phyloP scores from a whole-genome alignment of 768 basidiomycete species.

The Tricholoma hemisulphureum region DNA sequence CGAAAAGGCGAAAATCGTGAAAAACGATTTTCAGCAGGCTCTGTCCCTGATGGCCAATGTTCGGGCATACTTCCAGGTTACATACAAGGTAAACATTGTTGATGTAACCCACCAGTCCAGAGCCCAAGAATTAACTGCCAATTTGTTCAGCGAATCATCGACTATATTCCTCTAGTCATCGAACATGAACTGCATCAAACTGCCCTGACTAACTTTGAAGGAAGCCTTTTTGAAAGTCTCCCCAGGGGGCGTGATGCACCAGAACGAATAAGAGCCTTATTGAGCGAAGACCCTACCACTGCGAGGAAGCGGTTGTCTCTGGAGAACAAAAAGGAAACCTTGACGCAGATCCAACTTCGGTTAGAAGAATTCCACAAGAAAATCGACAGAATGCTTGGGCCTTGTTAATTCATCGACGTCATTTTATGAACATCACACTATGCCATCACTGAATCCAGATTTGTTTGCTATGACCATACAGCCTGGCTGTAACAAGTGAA shows the following conservation, averaged over 20 bases:
- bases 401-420: neutral
- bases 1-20: neutral
- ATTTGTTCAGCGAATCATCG: neutral
- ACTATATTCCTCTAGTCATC: neutral
- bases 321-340: neutral
- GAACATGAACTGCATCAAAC: neutral
- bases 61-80: neutral
- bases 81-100: neutral
- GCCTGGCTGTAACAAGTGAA: too few relatives aligned
- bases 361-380: neutral
- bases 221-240: neutral
- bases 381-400: neutral
- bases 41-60: neutral
- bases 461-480: too few relatives aligned
- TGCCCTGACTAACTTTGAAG: neutral
- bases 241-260: neutral
- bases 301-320: neutral
- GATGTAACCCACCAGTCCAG: neutral
- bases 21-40: neutral
- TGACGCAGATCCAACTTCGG: neutral
- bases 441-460: too few relatives aligned
- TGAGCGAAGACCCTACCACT: neutral
- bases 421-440: too few relatives aligned
- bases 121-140: neutral
- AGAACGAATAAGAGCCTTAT: neutral